phyloP scores from a whole-genome alignment of 805 yeast species.

The Candida namnaoensis region DNA sequence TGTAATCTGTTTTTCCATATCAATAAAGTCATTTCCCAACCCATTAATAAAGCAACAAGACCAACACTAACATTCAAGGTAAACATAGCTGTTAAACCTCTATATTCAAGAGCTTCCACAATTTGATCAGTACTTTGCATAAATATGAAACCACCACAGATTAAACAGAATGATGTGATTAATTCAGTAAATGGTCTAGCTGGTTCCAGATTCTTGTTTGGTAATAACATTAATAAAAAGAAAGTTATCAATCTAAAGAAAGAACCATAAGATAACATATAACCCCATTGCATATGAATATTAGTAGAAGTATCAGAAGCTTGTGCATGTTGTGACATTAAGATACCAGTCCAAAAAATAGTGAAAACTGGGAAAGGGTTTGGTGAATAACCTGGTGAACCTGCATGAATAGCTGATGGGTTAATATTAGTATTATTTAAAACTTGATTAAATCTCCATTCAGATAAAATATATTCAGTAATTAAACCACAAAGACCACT shows the following conservation, averaged over 20 bases:
- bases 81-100: constrained; percentile 85
- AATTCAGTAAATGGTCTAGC: constrained; percentile 83
- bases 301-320: constrained; percentile 68
- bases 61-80: constrained; percentile 86
- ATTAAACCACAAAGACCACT: constrained; percentile 88
- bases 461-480: constrained; percentile 55
- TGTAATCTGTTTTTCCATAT: constrained; percentile 47
- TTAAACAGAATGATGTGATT: constrained; percentile 64
- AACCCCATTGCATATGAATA: constrained; percentile 92
- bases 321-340: constrained; percentile 94
- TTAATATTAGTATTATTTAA: constrained; percentile 19
- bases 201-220: constrained; percentile 32
- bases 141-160: constrained; percentile 86
- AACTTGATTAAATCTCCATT: constrained; percentile 48
- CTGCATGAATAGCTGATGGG: constrained; percentile 22
- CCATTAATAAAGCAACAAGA: constrained; percentile 67
- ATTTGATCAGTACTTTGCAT: constrained; percentile 89
- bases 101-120: constrained; percentile 69
- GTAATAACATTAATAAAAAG: constrained; percentile 39
- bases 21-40: constrained; percentile 74
- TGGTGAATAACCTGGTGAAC: constrained; percentile 74
- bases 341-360: constrained; percentile 91
- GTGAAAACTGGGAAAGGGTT: constrained; percentile 93
- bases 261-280: constrained; percentile 73
- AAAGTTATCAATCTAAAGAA: constrained; percentile 64